Evolutionary conservation across 176 grass and related monocot species (phyloP).

Genomic region (Tillandsia fasciculata): DNA sequence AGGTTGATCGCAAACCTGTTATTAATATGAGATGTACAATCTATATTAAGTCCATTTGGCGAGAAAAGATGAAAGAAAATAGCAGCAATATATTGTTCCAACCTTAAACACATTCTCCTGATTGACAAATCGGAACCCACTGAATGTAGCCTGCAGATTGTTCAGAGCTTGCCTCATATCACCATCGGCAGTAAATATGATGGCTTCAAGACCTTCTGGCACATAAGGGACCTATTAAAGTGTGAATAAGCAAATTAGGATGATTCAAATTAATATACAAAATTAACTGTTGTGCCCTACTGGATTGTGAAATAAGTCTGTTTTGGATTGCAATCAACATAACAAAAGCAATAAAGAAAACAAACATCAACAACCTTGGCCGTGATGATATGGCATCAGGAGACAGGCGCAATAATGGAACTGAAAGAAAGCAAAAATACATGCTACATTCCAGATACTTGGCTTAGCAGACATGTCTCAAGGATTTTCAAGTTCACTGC

Average conservation of each 20-base stretch:
- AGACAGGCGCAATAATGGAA: no score
- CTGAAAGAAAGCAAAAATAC: no score
- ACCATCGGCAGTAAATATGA: slow-evolving; percentile 96
- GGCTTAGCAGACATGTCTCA: no score
- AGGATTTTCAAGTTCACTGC: no score
- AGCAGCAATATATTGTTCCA: slow-evolving; percentile 1
- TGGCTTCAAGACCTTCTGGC: slow-evolving; percentile 86
- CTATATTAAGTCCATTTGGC: background rate
- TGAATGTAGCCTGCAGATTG: slow-evolving; percentile 86
- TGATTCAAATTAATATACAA: background rate
- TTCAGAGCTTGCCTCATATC: slow-evolving; percentile 99
- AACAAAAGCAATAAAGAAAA: no score
- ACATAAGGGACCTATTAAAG: slow-evolving; percentile 65
- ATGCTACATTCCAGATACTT: no score
- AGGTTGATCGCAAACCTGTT: slow-evolving; percentile 84
- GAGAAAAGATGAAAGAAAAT: slow-evolving; percentile 1
- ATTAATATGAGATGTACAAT: slow-evolving; percentile 2
- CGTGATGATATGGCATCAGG: no score
- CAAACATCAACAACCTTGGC: no score
- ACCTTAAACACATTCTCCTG: slow-evolving; percentile 96
- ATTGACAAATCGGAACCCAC: slow-evolving; percentile 90
- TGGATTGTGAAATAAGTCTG: no score
- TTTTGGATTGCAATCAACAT: no score
- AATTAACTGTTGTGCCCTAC: background rate
- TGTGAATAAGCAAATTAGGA: slow-evolving; percentile 11